Conservation (phyloP, 768 basidiomycete species). For the Inosperma sp. region DNA sequence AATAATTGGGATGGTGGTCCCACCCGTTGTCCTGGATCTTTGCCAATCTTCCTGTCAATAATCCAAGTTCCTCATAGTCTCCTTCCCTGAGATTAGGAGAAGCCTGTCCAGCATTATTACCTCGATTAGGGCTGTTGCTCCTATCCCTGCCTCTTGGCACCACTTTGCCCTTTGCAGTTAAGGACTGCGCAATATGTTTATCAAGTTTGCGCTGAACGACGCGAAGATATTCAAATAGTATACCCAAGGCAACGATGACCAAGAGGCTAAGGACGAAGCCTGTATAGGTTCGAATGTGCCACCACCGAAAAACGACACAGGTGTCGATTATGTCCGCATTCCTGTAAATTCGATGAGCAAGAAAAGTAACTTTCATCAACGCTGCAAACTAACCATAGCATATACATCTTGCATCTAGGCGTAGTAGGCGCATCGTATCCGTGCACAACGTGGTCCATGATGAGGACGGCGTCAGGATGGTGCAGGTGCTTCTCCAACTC, state of each 20-base stretch:
- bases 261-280: slow-evolving; percentile 63
- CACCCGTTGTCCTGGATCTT: slow-evolving; percentile 41
- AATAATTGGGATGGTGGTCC: slow-evolving; percentile 17
- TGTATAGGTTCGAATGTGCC: slow-evolving; percentile 61
- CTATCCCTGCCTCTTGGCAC: slow-evolving; percentile 23
- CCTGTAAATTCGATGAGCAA: slow-evolving; percentile 32
- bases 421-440: slow-evolving; percentile 48
- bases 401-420: slow-evolving; percentile 64
- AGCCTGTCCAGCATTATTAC: slow-evolving; percentile 28
- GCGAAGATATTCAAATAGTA: slow-evolving; percentile 80
- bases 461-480: slow-evolving; percentile 6
- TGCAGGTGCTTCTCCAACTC: background rate
- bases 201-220: slow-evolving; percentile 59
- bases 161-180: slow-evolving; percentile 48
- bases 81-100: slow-evolving; percentile 33
- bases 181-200: slow-evolving; percentile 45
- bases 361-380: background rate
- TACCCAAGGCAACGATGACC: slow-evolving; percentile 59
- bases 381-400: slow-evolving; percentile 59
- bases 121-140: slow-evolving; percentile 29
- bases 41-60: slow-evolving; percentile 46
- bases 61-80: slow-evolving; percentile 46
- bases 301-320: slow-evolving; percentile 74
- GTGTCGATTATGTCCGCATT: slow-evolving; percentile 77
- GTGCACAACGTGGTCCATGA: slow-evolving; percentile 42